Evolutionary conservation across 1,284 basidiomycete genomes (phyloP), one percentile per base, ranked within the genome.

Genomic region (Cutaneotrichosporon dermatis): DNA sequence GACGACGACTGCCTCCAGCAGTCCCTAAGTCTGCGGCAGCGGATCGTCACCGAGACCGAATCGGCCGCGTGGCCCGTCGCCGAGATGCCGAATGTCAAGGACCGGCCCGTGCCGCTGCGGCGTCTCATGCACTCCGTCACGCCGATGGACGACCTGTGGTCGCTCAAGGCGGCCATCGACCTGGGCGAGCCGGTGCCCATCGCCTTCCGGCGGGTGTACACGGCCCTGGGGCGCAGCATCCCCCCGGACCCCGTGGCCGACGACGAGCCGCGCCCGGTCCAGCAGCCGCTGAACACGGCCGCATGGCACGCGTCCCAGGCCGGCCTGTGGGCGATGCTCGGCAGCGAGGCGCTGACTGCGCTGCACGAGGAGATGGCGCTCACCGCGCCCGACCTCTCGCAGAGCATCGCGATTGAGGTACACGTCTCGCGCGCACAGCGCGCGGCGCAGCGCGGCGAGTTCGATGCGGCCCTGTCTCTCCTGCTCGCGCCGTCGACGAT

Each of bases 101-200:
- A 62, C n/a, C 41, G 51, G 4, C 63, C 65, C 1, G 59, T 72
- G 6, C 58, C 68, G 0, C 44, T 48, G 7, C 60, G 66, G 12
- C 58, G 66, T 2, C 57, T 74, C 34, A 63, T 69, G 4, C 57
- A 62, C 13, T 54, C 65, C 6, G 34, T 57, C 6, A 66, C 69
- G 6, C 69, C 77, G 8, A 64, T 67, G 54, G 76, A 76, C 60
- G 75, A 76, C 58, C 59, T 78, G 25, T 77, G 75, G 76, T 62
- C 64, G 3, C 62, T 75, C 57, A 71, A 69, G 42, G 66, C 72
- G 3, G 75, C 75, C 41, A 51, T 77, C 11, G 75, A 77, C 52
- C 52, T 77, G 37, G 77, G 76, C 25, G 77, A 78, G 62, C 69
- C 75, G 0, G 65, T 72, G 2, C 73, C 71, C 36, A 51, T 73